Evolutionary conservation across 2,329 filamentous ascomycete genomes (phyloP), one percentile per base, ranked within the genome.

Genomic region (Apiospora phragmitis): DNA sequence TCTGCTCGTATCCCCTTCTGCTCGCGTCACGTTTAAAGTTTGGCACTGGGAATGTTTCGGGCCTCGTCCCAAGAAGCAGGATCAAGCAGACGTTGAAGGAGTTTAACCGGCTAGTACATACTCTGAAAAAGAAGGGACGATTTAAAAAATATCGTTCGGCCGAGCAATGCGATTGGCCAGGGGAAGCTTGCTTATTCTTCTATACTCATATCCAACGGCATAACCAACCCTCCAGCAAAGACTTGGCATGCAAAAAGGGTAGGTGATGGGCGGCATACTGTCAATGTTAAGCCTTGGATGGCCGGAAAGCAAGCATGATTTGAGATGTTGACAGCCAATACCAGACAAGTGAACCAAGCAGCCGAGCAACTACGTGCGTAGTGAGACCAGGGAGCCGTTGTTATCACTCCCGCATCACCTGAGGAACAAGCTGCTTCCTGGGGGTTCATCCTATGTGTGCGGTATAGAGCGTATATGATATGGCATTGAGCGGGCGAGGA

Each of bases 1-100:
- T 24, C 47, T 26, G 24, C 47, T 51, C 24, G 47, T 26, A n/a
- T n/a, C n/a, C 24, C 47, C n/a, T 26, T 11, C n/a, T 16, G 49
- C 49, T 51, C n/a, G n/a, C 35, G 51, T 59, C 26, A 59, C 51
- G 51, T 59, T 59, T 59, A 59, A 32, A 59, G 51, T 59, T 59
- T 59, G 51, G 51, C 29, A 59, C 51, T 59, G 51, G 51, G 12
- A 35, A 59, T 59, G 51, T 59, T 59, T 59, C 51, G 51, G 51
- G 51, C 16, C 18, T 59, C 51, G 51, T 59, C 51, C 51, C 51
- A 35, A 59, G 29, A 59, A 35, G 51, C 26, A 35, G 51, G 16
- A 59, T 26, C 29, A 35, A 35, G 16, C 3, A 21, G 26, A 9
- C 21, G 29, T 29, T 29, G 26, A 32, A 59, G 51, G 51, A 29